Evolutionary conservation across 1,284 basidiomycete genomes (phyloP).

Genomic region (Schizophyllum commune): DNA sequence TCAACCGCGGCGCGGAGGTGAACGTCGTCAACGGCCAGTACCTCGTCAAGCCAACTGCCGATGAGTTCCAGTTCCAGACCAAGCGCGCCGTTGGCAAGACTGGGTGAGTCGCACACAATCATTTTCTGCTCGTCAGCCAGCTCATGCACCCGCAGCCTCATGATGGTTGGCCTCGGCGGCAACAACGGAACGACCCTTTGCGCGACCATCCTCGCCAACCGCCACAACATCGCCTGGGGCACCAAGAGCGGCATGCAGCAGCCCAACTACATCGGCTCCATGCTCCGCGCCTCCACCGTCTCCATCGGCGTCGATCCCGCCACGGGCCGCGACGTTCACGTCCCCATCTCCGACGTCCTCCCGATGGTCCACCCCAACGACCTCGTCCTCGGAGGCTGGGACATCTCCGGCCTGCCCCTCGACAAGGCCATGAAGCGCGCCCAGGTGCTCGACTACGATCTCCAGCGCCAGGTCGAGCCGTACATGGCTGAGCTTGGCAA

Average conservation of each 20-base stretch:
- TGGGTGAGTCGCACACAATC: conserved; percentile 53
- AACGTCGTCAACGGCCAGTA: conserved; percentile 64
- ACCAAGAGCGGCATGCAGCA: conserved; percentile 91
- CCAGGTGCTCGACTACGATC: conserved; percentile 92
- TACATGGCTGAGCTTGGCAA: conserved; percentile 76
- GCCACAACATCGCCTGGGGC: conserved; percentile 91
- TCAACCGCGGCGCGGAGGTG: conserved; percentile 78
- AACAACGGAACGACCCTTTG: conserved; percentile 97
- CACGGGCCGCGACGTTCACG: conserved; percentile 87
- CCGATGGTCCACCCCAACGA: conserved; percentile 99
- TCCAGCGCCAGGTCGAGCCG: conserved; percentile 91
- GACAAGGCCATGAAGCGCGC: conserved; percentile 94
- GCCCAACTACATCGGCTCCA: conserved; percentile 94
- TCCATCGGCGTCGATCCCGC: conserved; percentile 81
- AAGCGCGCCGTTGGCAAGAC: conserved; percentile 84
- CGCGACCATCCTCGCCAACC: conserved; percentile 95
- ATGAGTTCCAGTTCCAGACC: conserved; percentile 90
- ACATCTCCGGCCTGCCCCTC: conserved; percentile 82
- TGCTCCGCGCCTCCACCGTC: conserved; percentile 92
- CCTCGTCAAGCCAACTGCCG: conserved; percentile 69
- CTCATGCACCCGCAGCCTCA: conserved; percentile 49
- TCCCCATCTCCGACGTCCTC: conserved; percentile 89
- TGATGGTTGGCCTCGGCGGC: conserved; percentile 96
- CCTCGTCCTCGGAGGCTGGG: conserved; percentile 97
- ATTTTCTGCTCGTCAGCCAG: conserved; percentile 8